Evolutionary conservation across 306 rosid genomes (phyloP), one percentile per base, ranked within the genome.

Genomic region (Sicyos edulis): DNA sequence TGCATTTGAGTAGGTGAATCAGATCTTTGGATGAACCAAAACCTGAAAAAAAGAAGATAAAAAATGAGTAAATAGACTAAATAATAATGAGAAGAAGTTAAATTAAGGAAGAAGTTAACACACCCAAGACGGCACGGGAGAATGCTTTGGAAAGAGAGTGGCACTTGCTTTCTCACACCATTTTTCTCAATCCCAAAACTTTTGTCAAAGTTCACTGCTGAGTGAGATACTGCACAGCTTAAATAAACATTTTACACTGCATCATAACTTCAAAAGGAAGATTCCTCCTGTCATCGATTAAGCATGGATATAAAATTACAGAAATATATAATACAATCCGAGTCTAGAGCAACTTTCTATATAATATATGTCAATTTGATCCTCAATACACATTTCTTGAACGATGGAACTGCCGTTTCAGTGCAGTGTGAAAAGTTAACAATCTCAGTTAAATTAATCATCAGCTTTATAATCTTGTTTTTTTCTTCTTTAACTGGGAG

Each of bases 121-220:
- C 81, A 77, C 80, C 96, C 96, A 83, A 83, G 81, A 87, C 96
- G 95, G 95, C 97, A 89, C 95, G 82, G 88, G 73, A 90, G 81
- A 77, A 69, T 29, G 73, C 73, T 10, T 69, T 78, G 75, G 32
- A 79, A 54, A 60, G 20, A 82, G 70, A 56, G 59, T 49, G 80
- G 74, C 78, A 66, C 83, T 79, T 84, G 57, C 83, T 76, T 81
- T 86, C 81, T 74, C 47, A 72, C 83, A 74, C 22, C 71, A 75
- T 71, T 70, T 72, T 49, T 76, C 79, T 79, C 45, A 83, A 84
- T 87, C 87, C 45, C 88, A 60, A 84, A 34, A 74, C 24, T 58
- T 81, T 77, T 71, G 53, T 78, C 21, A n/a, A 67, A 67, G 40
- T 67, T 47, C 55, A 47, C 72, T 29, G 72, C 72, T 20, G 72